Base-by-base conservation (phyloP, 129 eudicot genomes). In the Gnaphalium uliginosum region DNA sequence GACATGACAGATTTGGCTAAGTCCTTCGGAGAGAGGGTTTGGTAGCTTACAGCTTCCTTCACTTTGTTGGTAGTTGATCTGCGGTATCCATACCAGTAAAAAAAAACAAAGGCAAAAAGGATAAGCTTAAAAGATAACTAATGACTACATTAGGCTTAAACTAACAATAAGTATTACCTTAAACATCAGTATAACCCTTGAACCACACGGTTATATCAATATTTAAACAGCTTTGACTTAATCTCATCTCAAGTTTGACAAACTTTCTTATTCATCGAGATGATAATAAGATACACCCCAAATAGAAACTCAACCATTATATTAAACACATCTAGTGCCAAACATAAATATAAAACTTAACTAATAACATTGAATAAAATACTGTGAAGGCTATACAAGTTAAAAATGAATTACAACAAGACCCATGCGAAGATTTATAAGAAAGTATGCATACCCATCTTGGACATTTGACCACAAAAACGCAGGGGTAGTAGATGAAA, bases 1-100 rank as follows among this genome's bases (percentile, higher is more conserved):
- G 85, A 75, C 91, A 94, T 85, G 43, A 89, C 90, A 75, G 96
- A 85, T 66, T 87, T 94, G 76, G 90, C 96, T 73, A 94, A 77
- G 71, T 87, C 91, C 85, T 82, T 89, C 3, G 91, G 80, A 35
- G 96, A 86, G 72, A 90, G 86, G 24, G 90, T 87, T 87, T 84
- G 89, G 78, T 94, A 94, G 54, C 82, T 88, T 72, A 94, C 89
- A 72, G 82, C 92, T 79, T 87, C 93, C 81, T 77, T 81, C 58
- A 74, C 72, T 83, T 85, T 84, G 81, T 70, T 72, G 57, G 76
- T 41, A 26, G 62, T 61, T 57, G 46, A 69, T 53, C 90, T 81
- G 79, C 23, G 65, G 56, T 67, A 62, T 53, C 73, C 67, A 75
- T 53, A 74, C 57, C 48, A 68, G 58, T 25, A 26, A 23, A 14